Conservation (phyloP, 106 monocot species). For the Platanthera guangdongensis region DNA sequence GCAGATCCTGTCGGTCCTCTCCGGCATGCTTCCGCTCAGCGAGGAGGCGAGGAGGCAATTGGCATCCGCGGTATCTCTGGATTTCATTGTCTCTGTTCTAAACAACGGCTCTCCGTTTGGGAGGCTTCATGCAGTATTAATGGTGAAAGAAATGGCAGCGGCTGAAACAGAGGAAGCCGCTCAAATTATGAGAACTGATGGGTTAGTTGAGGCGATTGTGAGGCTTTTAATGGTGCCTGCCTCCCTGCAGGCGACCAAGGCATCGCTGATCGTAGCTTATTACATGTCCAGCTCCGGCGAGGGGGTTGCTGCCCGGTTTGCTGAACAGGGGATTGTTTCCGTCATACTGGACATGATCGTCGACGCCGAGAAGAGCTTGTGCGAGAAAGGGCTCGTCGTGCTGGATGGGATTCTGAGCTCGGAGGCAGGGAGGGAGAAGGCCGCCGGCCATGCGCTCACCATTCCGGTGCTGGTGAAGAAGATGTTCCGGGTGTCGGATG, state of each 20-base stretch:
- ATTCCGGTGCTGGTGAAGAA: conserved; percentile 69
- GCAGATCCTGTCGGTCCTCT: conserved; percentile 33
- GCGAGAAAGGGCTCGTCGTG: conserved; percentile 51
- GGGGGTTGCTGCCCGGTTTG: conserved; percentile 5
- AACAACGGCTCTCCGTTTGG: conserved; percentile 19
- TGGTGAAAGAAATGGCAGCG: conserved; percentile 26
- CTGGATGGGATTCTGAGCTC: conserved; percentile 30
- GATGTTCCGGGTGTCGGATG: conserved; percentile 47
- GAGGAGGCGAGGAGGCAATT: conserved; percentile 13
- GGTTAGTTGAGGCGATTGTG: conserved; percentile 23
- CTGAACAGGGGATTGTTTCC: conserved; percentile 24
- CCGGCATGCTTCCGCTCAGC: conserved; percentile 26
- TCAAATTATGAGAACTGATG: conserved; percentile 18
- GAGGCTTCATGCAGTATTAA: conserved; percentile 31
- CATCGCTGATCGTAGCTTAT: conserved; percentile 38
- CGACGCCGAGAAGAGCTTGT: conserved; percentile 50
- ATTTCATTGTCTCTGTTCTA: conserved; percentile 31
- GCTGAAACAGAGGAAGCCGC: background rate
- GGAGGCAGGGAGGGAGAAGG: conserved; percentile 24
- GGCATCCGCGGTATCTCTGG: conserved; percentile 19
- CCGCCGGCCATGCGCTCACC: conserved; percentile 30
- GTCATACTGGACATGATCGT: conserved; percentile 44
- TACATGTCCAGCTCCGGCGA: conserved; percentile 13
- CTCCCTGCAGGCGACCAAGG: conserved; percentile 45
- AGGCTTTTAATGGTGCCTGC: conserved; percentile 47